A percentile compares a stretch with the other conserved stretches of the same genome.
These are phyloP conservation scores for Pavlovales sp. DNA, from an alignment of 208 protist genomes.

Conservation along the genomic window DNA sequence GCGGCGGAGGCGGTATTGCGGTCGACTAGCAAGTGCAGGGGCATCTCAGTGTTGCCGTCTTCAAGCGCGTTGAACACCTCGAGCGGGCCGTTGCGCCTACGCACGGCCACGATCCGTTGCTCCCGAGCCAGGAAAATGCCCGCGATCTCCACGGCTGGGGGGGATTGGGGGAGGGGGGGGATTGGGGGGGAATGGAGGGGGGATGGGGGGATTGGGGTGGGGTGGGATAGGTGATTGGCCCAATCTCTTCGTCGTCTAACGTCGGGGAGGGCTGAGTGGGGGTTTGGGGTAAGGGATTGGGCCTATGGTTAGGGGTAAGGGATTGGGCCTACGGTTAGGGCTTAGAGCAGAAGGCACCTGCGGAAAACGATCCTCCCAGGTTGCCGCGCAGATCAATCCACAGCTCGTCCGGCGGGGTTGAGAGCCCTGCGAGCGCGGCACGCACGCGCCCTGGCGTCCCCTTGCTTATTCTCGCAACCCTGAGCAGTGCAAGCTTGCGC, in stretches of 20 bases:
- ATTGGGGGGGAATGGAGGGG: too few species aligned
- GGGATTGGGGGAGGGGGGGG: too few species aligned
- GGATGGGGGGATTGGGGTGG: too few species aligned
- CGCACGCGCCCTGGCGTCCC: not conserved
- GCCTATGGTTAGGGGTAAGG: too few species aligned
- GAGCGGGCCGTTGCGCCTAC: not conserved
- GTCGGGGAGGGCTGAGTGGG: too few species aligned
- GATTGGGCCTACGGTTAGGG: too few species aligned
- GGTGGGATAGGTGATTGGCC: too few species aligned
- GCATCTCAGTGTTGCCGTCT: not conserved
- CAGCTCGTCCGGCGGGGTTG: not conserved
- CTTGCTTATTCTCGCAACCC: not conserved
- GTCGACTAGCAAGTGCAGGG: slow-evolving; percentile 13
- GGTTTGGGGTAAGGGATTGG: too few species aligned
- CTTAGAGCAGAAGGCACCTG: too few species aligned
- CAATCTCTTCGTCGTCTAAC: too few species aligned
- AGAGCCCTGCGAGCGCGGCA: not conserved
- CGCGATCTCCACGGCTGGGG: not conserved
- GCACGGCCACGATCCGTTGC: not conserved
- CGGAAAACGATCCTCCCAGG: not conserved
- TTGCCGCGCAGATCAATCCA: slow-evolving; percentile 32
- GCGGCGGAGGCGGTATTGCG: slow-evolving; percentile 21
- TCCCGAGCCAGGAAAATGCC: not conserved
- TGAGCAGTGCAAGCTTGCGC: not conserved
- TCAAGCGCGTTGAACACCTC: not conserved